phyloP scores from a whole-genome alignment of 1,139 yeast species.

The Wickerhamiella infanticola region DNA sequence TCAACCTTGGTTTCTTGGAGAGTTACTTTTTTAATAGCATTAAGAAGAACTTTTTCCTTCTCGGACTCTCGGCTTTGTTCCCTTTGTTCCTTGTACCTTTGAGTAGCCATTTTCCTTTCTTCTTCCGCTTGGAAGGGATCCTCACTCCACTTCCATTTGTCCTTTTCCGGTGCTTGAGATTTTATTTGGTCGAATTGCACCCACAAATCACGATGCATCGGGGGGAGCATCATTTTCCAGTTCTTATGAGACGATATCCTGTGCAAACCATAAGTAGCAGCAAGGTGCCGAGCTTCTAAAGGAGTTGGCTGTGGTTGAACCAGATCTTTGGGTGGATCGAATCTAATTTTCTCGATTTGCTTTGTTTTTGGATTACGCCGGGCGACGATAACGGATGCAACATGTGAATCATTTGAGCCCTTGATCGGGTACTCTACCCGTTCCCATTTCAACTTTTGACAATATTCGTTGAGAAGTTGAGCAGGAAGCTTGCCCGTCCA shows the following conservation, averaged over 20 bases:
- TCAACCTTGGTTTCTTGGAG: neutral
- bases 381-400: slow-evolving; percentile 44
- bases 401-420: slow-evolving; percentile 35
- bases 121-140: slow-evolving; percentile 57
- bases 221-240: slow-evolving; percentile 74
- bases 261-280: slow-evolving; percentile 78
- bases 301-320: slow-evolving; percentile 60
- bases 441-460: slow-evolving; percentile 84
- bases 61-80: slow-evolving; percentile 11
- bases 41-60: slow-evolving; percentile 1
- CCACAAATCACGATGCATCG: slow-evolving; percentile 72
- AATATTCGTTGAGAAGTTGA: slow-evolving; percentile 68
- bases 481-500: slow-evolving; percentile 97
- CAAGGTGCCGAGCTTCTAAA: slow-evolving; percentile 76
- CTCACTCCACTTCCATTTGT: slow-evolving; percentile 32
- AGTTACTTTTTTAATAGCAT: slow-evolving; percentile 1
- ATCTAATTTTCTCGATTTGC: slow-evolving; percentile 42
- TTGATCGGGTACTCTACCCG: slow-evolving; percentile 32
- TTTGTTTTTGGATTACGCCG: slow-evolving; percentile 74
- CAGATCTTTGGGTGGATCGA: slow-evolving; percentile 42
- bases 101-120: slow-evolving; percentile 26
- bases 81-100: slow-evolving; percentile 11
- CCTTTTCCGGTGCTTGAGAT: slow-evolving; percentile 14
- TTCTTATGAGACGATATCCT: slow-evolving; percentile 69
- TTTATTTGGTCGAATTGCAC: slow-evolving; percentile 43